Evolutionary conservation across 169 alveolate species (phyloP).

Genomic region (Neospora caninum): DNA sequence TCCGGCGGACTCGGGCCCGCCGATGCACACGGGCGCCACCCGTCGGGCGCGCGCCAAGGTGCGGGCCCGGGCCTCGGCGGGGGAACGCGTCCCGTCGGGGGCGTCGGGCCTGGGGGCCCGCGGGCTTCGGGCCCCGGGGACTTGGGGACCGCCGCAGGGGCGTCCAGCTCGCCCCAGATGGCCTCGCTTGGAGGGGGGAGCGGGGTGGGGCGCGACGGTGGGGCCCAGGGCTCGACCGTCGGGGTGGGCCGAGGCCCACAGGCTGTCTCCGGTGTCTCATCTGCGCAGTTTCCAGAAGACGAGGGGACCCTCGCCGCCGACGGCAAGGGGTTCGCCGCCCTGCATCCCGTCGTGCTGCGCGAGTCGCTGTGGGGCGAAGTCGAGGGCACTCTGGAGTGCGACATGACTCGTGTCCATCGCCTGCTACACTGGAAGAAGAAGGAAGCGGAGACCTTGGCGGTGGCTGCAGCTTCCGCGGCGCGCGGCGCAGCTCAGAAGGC

Average conservation of each 20-base stretch:
- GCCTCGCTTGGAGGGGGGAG: constrained; percentile 35
- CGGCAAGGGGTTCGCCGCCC: background rate
- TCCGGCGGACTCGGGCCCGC: background rate
- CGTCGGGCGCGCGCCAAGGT: no score
- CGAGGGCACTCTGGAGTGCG: constrained; percentile 38
- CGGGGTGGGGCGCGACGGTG: background rate
- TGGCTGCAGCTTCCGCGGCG: background rate
- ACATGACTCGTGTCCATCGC: constrained; percentile 7
- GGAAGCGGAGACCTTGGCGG: background rate
- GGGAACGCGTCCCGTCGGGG: no score
- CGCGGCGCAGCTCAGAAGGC: constrained; percentile 14
- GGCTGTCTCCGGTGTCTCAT: background rate
- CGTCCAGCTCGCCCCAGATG: constrained; percentile 40
- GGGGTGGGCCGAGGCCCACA: background rate
- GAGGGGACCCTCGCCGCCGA: background rate
- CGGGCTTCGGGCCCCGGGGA: background rate
- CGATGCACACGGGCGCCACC: background rate
- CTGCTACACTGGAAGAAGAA: constrained; percentile 26
- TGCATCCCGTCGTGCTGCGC: background rate
- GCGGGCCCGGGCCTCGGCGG: no score
- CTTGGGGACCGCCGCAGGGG: background rate
- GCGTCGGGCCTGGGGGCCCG: background rate
- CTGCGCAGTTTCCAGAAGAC: background rate
- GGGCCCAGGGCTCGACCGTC: background rate
- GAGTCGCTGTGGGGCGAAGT: constrained; percentile 37